Evolutionary conservation across 2,329 filamentous ascomycete genomes (phyloP).

Genomic region (Penicillium sclerotiorum): DNA sequence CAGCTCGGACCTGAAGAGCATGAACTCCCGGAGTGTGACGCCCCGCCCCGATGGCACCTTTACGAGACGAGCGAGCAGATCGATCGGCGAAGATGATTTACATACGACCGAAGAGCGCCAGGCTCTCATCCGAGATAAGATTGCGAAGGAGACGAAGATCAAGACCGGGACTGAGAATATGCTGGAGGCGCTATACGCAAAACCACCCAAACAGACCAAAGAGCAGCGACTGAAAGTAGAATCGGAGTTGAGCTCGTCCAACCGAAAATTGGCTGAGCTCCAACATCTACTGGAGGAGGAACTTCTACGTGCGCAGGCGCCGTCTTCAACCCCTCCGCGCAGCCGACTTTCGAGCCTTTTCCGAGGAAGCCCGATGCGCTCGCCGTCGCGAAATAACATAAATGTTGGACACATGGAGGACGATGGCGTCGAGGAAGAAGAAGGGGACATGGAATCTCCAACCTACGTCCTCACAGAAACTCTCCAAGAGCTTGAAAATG

Average conservation of each 20-base stretch:
- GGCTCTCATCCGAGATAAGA: conserved; percentile 74
- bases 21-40: conserved; percentile 64
- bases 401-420: conserved; percentile 39
- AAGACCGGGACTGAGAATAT: conserved; percentile 97
- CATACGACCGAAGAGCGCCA: conserved; percentile 71
- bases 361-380: conserved; percentile 57
- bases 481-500: conserved; percentile 82
- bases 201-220: conserved; percentile 93
- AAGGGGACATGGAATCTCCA: conserved; percentile 77
- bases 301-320: conserved; percentile 60
- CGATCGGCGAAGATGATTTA: conserved; percentile 63
- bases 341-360: conserved; percentile 62
- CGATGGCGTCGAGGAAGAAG: conserved; percentile 56
- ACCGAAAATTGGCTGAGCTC: conserved; percentile 66
- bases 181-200: conserved; percentile 88
- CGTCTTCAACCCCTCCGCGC: conserved; percentile 51
- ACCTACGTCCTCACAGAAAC: conserved; percentile 90
- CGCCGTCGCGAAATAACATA: conserved; percentile 43
- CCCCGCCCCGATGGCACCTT: conserved; percentile 60
- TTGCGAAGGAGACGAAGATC: conserved; percentile 96
- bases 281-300: conserved; percentile 63
- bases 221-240: conserved; percentile 79
- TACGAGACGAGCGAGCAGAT: conserved; percentile 47
- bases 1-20: conserved; percentile 79
- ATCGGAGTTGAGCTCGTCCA: conserved; percentile 87